Percentiles rank a stretch among this genome's conserved stretches.
These are phyloP conservation scores for Xerocomus cyaneibrunnescens DNA, from an alignment of 1,284 basidiomycete genomes.

Conservation along the genomic window DNA sequence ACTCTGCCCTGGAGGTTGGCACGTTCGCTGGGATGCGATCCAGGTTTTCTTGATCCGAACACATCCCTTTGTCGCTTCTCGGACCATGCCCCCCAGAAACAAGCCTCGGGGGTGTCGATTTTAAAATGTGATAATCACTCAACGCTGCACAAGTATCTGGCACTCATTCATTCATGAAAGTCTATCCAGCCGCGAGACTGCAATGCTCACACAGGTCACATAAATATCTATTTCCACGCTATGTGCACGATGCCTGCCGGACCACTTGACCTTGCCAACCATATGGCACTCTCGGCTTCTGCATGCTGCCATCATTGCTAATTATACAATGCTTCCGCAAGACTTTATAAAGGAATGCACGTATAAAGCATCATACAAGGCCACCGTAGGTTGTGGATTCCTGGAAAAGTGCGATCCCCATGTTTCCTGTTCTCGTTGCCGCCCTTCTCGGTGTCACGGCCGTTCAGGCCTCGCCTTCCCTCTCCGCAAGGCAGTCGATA, in stretches of 20 bases:
- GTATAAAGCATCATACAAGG: background rate
- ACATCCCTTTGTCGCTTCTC: no score
- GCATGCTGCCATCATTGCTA: slow-evolving; percentile 1
- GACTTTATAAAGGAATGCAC: background rate
- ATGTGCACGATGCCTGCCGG: background rate
- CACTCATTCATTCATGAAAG: no score
- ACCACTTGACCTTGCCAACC: background rate
- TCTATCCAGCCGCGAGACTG: no score
- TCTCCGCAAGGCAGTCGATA: slow-evolving; percentile 38
- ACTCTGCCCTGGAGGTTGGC: background rate
- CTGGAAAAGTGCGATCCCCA: slow-evolving; percentile 5
- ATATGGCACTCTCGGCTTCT: slow-evolving; percentile 9
- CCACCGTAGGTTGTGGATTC: background rate
- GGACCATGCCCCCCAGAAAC: no score
- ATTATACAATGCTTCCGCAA: background rate
- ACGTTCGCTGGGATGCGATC: background rate
- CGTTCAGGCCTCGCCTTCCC: slow-evolving; percentile 27
- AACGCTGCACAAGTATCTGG: no score
- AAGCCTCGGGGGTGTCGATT: no score
- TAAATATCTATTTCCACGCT: no score
- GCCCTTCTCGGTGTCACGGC: slow-evolving; percentile 15
- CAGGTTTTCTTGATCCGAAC: no score
- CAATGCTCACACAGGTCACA: no score
- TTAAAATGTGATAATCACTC: no score
- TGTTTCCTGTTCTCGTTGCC: slow-evolving; percentile 19